Evolutionary conservation across 2,329 filamentous ascomycete genomes (phyloP), one percentile per base, ranked within the genome.

Genomic region (Apiospora pterosperma): DNA sequence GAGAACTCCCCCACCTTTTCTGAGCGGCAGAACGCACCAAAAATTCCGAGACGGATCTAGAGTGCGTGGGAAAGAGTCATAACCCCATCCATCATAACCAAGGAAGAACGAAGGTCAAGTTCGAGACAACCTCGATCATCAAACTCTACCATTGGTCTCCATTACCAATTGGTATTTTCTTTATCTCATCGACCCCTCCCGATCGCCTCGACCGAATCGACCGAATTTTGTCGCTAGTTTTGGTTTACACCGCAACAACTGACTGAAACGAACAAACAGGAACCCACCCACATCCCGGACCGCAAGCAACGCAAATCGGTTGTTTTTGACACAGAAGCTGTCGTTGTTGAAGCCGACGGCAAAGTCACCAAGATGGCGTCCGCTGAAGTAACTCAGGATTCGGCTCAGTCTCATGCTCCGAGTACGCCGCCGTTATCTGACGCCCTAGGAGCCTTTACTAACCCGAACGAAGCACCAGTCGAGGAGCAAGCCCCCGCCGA

Each of bases 261-360:
- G 16, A 60, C 34, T 19, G n/a, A n/a, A n/a, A n/a, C 34, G 58
- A 52, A 63, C 68, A 71, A 73, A 68, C 73, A 73, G 70, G 71
- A 75, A 61, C 72, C 68, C 38, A 72, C 73, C 64, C 63, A 68
- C 59, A 71, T 71, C 61, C 73, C 77, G 72, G 85, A 89, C 73
- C 85, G 86, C 76, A 93, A 92, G 79, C 88, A 90, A 75, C 91
- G 94, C 81, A 97, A 98, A 82, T 96, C 93, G 59, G 95, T 98
- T 75, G 90, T 93, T 69, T 98, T 98, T 79, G 94, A 90, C 77
- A 92, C 96, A 80, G 92, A 92, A 75, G 88, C 92, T 73, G 87
- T 92, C 70, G 89, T 97, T 74, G 94, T 97, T 78, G 92, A 97
- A 83, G 88, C 88, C 79, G 92, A 97, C 85, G 95, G 95, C 74